Base-by-base conservation (phyloP, 2,329 filamentous ascomycete genomes). In the Sporothrix brasiliensis region DNA sequence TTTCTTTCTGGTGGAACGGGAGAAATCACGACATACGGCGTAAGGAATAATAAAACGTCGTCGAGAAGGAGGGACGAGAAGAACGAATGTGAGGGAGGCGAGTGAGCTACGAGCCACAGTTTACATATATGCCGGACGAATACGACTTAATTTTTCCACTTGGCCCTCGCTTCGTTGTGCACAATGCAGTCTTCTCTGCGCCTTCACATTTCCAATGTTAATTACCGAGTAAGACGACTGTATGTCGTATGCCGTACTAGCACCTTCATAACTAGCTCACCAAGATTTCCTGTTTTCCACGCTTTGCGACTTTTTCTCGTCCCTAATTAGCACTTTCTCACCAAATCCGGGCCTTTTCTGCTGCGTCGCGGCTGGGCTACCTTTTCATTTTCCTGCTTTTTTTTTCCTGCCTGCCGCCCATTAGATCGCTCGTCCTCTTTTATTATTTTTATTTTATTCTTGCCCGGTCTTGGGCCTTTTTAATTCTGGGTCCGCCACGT, bases 401-500 rank as follows among this genome's bases (percentile, higher is more conserved):
- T 5, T 34, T 34, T 34, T 34, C 2, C 4, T 34, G 34, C 34
- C 34, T 34, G 34, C 34, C 34, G 34, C 34, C 6, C 34, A 7
- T 34, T 34, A 9, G 34, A 34, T 34, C 34, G 34, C 34, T 9
- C 6, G 34, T 34, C 34, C 6, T 34, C 7, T 7, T 34, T 34
- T 9, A 34, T 34, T 34, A 4, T 34, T 34, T 7, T 34, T 34
- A 34, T 34, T 9, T 34, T 34, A 34, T 34, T 34, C 6, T 34
- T 9, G 7, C 34, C 34, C 7, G 4, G 34, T 7, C 34, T 34
- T 30, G 27, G 27, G 34, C 34, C 44, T 16, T 14, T 24, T 44
- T 63, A 47, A n/a, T 47, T 19, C 58, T 47, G 58, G 58, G n/a
- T n/a, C 58, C 16, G 58, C 39, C 58, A 63, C 58, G 58, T 63